Evolutionary conservation across 192 early-diverging fungal genomes (phyloP).

Genomic region (Diversispora eburnea): DNA sequence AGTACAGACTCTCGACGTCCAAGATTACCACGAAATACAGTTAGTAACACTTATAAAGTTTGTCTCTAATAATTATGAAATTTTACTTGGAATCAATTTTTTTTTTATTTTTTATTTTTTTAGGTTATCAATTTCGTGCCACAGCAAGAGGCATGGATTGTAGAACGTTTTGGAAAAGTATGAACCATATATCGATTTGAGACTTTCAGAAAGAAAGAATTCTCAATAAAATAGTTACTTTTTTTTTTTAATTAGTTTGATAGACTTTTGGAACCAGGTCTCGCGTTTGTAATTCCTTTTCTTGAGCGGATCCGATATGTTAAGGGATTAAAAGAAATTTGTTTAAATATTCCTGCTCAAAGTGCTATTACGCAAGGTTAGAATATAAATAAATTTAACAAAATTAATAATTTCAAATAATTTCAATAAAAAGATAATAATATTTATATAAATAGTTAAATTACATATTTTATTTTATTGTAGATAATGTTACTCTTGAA

Average conservation of each 20-base stretch:
- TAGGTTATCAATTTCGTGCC: slow-evolving; percentile 94
- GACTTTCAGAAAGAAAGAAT: background rate
- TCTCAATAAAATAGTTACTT: background rate
- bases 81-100: too few relatives aligned
- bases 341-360: slow-evolving; percentile 87
- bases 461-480: background rate
- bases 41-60: background rate
- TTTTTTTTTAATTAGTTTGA: slow-evolving; percentile 45
- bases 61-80: background rate
- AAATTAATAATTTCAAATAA: background rate
- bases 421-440: background rate
- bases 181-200: background rate
- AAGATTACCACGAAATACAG: slow-evolving; percentile 13
- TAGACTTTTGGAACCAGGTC: slow-evolving; percentile 84
- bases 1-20: background rate
- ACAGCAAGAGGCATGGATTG: slow-evolving; percentile 96
- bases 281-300: slow-evolving; percentile 85
- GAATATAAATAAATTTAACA: slow-evolving; percentile 3
- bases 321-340: slow-evolving; percentile 92
- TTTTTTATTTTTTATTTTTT: slow-evolving; percentile 1
- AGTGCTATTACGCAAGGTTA: slow-evolving; percentile 84
- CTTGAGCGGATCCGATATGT: slow-evolving; percentile 90
- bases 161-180: slow-evolving; percentile 86
- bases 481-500: slow-evolving; percentile 94
- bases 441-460: background rate